These are phyloP conservation scores for Ceratopteris richardii DNA, from an alignment of 75 land plant genomes.

Conservation along the genomic window DNA sequence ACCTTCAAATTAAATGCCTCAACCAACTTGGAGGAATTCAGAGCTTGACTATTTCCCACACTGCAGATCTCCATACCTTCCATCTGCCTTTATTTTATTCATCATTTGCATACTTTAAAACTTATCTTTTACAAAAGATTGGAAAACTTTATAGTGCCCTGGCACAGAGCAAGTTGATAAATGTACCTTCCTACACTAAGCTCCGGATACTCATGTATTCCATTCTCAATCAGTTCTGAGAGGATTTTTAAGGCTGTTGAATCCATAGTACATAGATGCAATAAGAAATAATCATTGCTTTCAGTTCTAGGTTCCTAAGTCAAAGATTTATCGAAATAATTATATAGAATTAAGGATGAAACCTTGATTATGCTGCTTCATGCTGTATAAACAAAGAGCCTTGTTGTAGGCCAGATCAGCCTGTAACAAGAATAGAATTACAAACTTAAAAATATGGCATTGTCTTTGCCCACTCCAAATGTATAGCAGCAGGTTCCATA, in stretches of 20 bases:
- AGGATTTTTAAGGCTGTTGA: conserved; percentile 20
- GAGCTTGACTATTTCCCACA: conserved; percentile 26
- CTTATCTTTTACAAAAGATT: no score
- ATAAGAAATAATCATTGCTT: no score
- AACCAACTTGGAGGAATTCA: conserved; percentile 26
- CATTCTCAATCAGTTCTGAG: conserved; percentile 25
- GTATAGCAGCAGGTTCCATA: no score
- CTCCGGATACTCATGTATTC: conserved; percentile 28
- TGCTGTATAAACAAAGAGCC: conserved; percentile 24
- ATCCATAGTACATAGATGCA: not conserved
- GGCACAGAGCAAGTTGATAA: conserved; percentile 1
- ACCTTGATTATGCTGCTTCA: conserved; percentile 30
- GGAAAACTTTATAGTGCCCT: no score
- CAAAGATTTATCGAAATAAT: no score
- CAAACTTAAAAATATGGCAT: no score
- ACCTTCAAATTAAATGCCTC: conserved; percentile 44
- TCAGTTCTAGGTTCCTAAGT: no score
- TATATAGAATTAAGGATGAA: no score
- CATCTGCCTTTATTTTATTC: conserved; percentile 10
- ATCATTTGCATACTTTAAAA: no score
- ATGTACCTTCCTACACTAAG: conserved; percentile 32
- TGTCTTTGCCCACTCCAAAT: no score
- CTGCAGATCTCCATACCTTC: conserved; percentile 36
- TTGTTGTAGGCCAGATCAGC: conserved; percentile 29
- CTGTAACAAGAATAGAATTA: conserved; percentile 15